These are phyloP conservation scores for Aschersonia sp. DNA, from an alignment of 2,329 filamentous ascomycete genomes.

Conservation along the genomic window DNA sequence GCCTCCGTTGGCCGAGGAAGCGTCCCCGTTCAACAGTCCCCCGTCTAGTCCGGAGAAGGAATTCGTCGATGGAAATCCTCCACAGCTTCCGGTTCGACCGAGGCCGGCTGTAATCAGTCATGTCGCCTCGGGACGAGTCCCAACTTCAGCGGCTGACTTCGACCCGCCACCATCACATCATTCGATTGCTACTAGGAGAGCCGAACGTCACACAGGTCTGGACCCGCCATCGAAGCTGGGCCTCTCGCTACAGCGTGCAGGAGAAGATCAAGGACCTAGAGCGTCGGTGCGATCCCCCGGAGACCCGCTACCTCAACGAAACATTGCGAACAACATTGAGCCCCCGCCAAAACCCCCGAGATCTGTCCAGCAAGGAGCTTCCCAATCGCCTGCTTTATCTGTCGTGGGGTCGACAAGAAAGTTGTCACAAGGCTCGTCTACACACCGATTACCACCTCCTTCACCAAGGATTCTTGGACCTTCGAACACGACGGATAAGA, in stretches of 20 bases:
- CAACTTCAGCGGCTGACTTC: slow-evolving; percentile 15
- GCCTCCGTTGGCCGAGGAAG: slow-evolving; percentile 18
- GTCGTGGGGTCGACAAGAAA: slow-evolving; percentile 11
- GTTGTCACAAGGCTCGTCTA: slow-evolving; percentile 10
- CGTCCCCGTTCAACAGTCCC: slow-evolving; percentile 79
- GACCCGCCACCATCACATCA: slow-evolving; percentile 41
- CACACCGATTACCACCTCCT: slow-evolving; percentile 15
- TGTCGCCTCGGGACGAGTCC: slow-evolving; percentile 9
- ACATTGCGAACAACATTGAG: slow-evolving; percentile 2
- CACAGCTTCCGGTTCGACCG: slow-evolving; percentile 33
- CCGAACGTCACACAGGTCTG: slow-evolving; percentile 27
- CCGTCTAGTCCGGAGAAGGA: slow-evolving; percentile 50
- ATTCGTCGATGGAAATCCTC: slow-evolving; percentile 35
- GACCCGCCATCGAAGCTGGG: slow-evolving; percentile 23
- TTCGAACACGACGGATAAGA: slow-evolving; percentile 21
- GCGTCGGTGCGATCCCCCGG: slow-evolving; percentile 29
- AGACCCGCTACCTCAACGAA: slow-evolving; percentile 5
- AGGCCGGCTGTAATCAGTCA: slow-evolving; percentile 23
- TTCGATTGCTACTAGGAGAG: slow-evolving; percentile 26
- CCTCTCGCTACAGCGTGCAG: slow-evolving; percentile 24
- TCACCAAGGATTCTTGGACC: slow-evolving; percentile 16
- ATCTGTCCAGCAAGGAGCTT: slow-evolving; percentile 14
- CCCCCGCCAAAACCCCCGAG: slow-evolving; percentile 31
- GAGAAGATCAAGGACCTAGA: slow-evolving; percentile 30
- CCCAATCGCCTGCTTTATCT: slow-evolving; percentile 7